Evolutionary conservation across 2,329 filamentous ascomycete species (phyloP), one percentile per base, ranked within the genome.

Genomic region (Cephalotrichum gorgonifer): DNA sequence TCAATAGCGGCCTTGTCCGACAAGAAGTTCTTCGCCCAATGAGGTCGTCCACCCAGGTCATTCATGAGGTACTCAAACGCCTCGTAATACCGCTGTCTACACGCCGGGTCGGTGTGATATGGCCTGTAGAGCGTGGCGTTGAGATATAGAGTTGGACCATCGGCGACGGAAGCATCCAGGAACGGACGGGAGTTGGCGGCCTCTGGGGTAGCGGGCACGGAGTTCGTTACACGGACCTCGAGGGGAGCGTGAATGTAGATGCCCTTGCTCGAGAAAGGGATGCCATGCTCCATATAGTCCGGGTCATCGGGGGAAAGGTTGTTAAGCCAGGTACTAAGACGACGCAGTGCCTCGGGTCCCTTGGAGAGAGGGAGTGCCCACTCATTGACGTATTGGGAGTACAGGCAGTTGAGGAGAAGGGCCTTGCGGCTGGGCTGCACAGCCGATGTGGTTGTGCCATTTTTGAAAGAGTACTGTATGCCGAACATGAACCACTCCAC

Each of bases 351-450:
- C 66, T 96, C 90, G 14, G 91, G 91, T 0, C 93, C 93, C 56
- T 85, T 85, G 54, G 81, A 72, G 1, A 98, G 74, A 1, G 93
- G 91, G 6, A 98, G 76, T 1, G 91, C 91, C 93, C 93, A 98
- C 64, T 98, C 93, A 64, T 98, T 96, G 55, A 98, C 93, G 58
- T 88, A 95, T 62, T 98, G 93, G n/a, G 86, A 91, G 72, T 96
- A 98, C 6, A 97, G 78, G 60, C 93, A 98, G 70, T 98, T 93
- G 86, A 98, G 91, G 47, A 96, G 74, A 43, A 97, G 77, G 12
- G 89, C 91, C 54, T 84, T 73, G 52, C 85, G 81, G 54, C 85
- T 86, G 22, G 85, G 81, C 65, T 96, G 86, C 17, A 96, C 79
- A 6, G 85, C 91, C n/a, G 76, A 74, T 38, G 81, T 85, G 47